Base-by-base conservation (phyloP, 352 stramenopile genomes). In the Pythium pyrilobum region DNA sequence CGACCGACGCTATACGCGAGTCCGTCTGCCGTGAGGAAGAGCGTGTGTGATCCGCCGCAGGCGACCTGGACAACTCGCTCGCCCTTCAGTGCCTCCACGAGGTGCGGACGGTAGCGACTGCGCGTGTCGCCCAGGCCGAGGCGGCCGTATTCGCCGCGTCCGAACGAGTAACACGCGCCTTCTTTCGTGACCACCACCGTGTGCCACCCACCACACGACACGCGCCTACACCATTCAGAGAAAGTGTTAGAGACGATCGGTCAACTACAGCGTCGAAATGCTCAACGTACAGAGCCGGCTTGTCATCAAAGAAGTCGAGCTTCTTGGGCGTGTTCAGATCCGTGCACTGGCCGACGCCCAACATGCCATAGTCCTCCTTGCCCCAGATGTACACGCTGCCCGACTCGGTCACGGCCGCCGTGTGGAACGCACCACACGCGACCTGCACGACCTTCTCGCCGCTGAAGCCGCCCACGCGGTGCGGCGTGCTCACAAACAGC, bases 361-460 rank as follows among this genome's bases (percentile, higher is more conserved):
- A 77, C 84, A 94, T 92, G 33, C 85, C 85, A 49, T 91, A 90
- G 64, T 95, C 85, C 46, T 93, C 82, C 66, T 93, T 92, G 43
- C 78, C 78, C 82, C 82, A 93, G 38, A 89, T 85, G 72, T 80
- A 93, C 8, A 93, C 72, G 15, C 56, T 55, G 23, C 80, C 82
- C 5, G 74, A 67, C 9, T 84, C 76, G 2, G 78, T 91, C 42
- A 93, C 73, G 40, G 79, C 82, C 18, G 82, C 82, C 27, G 82
- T 85, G 66, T 93, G 82, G 63, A 93, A 93, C 10, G 82, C 82
- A 25, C 82, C 82, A 11, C 80, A 90, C 20, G 82, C 78, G 42
- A 93, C 78, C 55, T 91, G 82, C 7, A 89, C 74, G 15, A 91
- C 77, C 48, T 85, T 85, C 38, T 91, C 80, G 15, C 66, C 64